These are phyloP conservation scores for Gossypium gossypioides DNA, from an alignment of 441 rosid species.

Conservation along the genomic window DNA sequence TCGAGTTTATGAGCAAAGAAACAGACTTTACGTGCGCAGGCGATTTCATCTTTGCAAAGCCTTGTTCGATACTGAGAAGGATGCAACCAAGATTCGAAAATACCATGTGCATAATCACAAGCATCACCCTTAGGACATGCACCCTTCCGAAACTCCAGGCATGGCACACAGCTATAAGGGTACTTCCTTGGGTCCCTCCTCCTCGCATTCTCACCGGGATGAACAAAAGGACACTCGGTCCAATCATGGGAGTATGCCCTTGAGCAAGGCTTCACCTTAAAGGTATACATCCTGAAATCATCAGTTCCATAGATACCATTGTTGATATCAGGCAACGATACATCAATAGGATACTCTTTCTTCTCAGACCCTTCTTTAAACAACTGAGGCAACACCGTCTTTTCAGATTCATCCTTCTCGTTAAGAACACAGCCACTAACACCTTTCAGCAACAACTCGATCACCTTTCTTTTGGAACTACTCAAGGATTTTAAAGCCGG, in stretches of 20 bases:
- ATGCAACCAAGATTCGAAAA: slow-evolving; percentile 90
- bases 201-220: slow-evolving; percentile 93
- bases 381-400: slow-evolving; percentile 27
- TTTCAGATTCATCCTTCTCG: slow-evolving; percentile 31
- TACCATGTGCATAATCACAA: slow-evolving; percentile 90
- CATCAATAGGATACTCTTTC: slow-evolving; percentile 77
- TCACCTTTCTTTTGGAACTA: slow-evolving; percentile 38
- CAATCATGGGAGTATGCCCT: slow-evolving; percentile 95
- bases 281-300: slow-evolving; percentile 81
- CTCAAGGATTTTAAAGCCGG: slow-evolving; percentile 23
- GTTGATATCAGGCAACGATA: slow-evolving; percentile 74
- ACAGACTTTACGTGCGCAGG: slow-evolving; percentile 73
- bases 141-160: slow-evolving; percentile 91
- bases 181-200: slow-evolving; percentile 90
- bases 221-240: slow-evolving; percentile 96
- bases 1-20: slow-evolving; percentile 85
- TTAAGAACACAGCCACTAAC: slow-evolving; percentile 14
- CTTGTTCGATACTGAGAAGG: slow-evolving; percentile 86
- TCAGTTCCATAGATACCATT: slow-evolving; percentile 71
- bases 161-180: slow-evolving; percentile 85
- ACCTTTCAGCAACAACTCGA: slow-evolving; percentile 46
- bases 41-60: slow-evolving; percentile 86
- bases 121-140: slow-evolving; percentile 70
- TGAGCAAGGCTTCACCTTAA: slow-evolving; percentile 90
- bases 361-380: slow-evolving; percentile 45